Evolutionary conservation across 2,329 filamentous ascomycete species (phyloP), one percentile per base, ranked within the genome.

Genomic region (Neospermospora avenae): DNA sequence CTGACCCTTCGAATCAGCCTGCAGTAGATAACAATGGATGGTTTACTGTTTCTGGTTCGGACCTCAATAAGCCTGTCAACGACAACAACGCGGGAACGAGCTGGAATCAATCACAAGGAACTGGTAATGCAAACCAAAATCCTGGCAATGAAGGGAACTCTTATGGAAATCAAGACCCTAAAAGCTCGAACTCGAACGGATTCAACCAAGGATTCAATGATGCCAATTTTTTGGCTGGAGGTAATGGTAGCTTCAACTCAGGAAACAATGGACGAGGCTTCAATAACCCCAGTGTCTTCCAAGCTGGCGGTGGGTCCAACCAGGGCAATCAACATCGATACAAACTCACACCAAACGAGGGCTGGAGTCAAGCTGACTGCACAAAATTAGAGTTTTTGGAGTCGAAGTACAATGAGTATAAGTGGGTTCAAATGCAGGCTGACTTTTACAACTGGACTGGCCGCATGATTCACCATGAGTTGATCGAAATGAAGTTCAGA

Each of bases 381-480:
- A 58, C 66, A 5, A 54, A 68, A 1, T 51, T 74, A 6, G 69
- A 71, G 59, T 61, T 67, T 44, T 31, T 74, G 45, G 61, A 66
- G 54, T 58, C 53, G 25, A 60, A 63, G 22, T 66, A 73, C 52
- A 39, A 49, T 4, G 51, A 66, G 34, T 55, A 69, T 5, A 72
- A 70, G 57, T 74, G 71, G 71, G 37, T 68, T 44, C 63, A 70
- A 18, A 61, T 74, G 8, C 71, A 73, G 51, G 67, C 68, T 37
- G 62, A 55, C 1, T 73, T 74, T 49, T 73, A 63, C n/a, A 72
- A 72, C 54, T 67, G 64, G 58, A 73, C 71, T 8, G 70, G 70
- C 1, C 59, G 71, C 25, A 71, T 72, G 69, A 55, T 74, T 3
- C 56, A 45, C 11, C 64, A 65, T 35, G 65, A 69, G 46, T 53